Conservation (phyloP, 345 rosid species). For the Barbarea vulgaris region DNA sequence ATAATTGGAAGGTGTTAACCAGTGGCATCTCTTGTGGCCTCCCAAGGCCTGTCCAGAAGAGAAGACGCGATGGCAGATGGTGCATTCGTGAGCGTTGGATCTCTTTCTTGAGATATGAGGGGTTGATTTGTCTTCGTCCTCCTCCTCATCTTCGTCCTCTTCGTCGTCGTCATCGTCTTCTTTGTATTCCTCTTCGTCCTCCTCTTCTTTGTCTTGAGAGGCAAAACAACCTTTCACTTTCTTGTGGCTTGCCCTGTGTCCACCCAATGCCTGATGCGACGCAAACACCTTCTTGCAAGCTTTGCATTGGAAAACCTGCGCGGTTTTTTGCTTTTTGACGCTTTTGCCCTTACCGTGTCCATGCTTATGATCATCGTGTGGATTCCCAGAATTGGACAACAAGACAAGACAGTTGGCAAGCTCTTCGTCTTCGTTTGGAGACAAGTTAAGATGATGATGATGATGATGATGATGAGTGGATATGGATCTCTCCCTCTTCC, state of each 20-base stretch:
- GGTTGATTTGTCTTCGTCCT: slow-evolving; percentile 32
- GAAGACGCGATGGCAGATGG: slow-evolving; percentile 87
- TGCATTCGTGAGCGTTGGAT: slow-evolving; percentile 89
- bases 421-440: slow-evolving; percentile 87
- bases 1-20: slow-evolving; percentile 73
- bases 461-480: background rate
- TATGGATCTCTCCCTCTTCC: slow-evolving; percentile 42
- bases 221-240: slow-evolving; percentile 99
- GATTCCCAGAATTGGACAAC: slow-evolving; percentile 75
- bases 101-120: slow-evolving; percentile 22
- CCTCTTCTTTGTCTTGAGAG: slow-evolving; percentile 41
- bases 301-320: slow-evolving; percentile 75
- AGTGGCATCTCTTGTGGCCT: slow-evolving; percentile 97
- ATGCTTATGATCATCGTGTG: slow-evolving; percentile 41
- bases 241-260: slow-evolving; percentile 99
- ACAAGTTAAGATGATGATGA: slow-evolving; percentile 34
- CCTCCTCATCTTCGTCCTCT: slow-evolving; percentile 37
- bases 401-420: slow-evolving; percentile 89
- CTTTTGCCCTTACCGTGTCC: slow-evolving; percentile 35
- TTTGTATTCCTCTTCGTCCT: slow-evolving; percentile 37
- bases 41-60: slow-evolving; percentile 97
- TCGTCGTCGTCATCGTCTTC: slow-evolving; percentile 36
- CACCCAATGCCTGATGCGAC: slow-evolving; percentile 99
- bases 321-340: slow-evolving; percentile 49
- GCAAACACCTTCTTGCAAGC: slow-evolving; percentile 97